Conservation (phyloP, 768 basidiomycete genomes). For the Erythrobasidium yunnanense region DNA sequence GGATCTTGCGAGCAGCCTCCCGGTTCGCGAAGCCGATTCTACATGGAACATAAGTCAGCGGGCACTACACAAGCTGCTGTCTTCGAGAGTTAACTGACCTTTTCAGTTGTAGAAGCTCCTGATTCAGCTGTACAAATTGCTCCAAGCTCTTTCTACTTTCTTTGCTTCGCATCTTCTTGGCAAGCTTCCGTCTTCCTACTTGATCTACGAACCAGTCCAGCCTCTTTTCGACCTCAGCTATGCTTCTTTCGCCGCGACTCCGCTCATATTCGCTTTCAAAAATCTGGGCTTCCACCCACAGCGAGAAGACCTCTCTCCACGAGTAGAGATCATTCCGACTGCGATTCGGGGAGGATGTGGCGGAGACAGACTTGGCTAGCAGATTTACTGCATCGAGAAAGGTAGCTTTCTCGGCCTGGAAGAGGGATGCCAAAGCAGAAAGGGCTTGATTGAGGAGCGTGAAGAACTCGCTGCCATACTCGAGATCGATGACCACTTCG, state of each 20-base stretch:
- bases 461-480: slow-evolving; percentile 72
- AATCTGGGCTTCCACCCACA: slow-evolving; percentile 74
- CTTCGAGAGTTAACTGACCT: slow-evolving; percentile 47
- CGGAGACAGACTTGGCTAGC: slow-evolving; percentile 44
- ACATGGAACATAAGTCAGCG: neutral
- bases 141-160: slow-evolving; percentile 55
- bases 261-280: slow-evolving; percentile 64
- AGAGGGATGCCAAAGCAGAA: slow-evolving; percentile 49
- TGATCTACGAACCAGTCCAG: slow-evolving; percentile 56
- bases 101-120: slow-evolving; percentile 67
- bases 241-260: slow-evolving; percentile 53
- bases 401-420: slow-evolving; percentile 46
- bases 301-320: slow-evolving; percentile 80
- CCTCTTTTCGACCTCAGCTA: slow-evolving; percentile 59
- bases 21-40: slow-evolving; percentile 56
- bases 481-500: slow-evolving; percentile 66
- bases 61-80: neutral
- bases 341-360: slow-evolving; percentile 40
- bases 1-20: slow-evolving; percentile 79
- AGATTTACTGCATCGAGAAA: slow-evolving; percentile 49
- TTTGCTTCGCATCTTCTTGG: slow-evolving; percentile 51
- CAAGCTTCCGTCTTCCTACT: slow-evolving; percentile 52
- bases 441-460: slow-evolving; percentile 53
- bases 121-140: slow-evolving; percentile 63
- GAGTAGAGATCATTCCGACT: slow-evolving; percentile 59